phyloP scores from a whole-genome alignment of 768 basidiomycete genomes.

The Tricholoma hemisulphureum region DNA sequence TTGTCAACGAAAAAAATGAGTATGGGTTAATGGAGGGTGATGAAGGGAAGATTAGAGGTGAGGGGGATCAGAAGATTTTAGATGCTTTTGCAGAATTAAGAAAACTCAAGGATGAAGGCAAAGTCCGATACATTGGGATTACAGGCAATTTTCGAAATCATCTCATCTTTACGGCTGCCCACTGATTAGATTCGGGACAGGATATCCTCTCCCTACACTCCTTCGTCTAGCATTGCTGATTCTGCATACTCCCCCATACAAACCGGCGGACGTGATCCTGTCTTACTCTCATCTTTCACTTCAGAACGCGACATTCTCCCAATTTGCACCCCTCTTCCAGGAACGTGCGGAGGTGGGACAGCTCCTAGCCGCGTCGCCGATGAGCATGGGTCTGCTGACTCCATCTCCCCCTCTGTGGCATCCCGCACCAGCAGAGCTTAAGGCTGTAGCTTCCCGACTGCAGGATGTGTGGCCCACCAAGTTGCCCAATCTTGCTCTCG shows the following conservation, averaged over 20 bases:
- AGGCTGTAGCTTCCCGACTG: slow-evolving; percentile 41
- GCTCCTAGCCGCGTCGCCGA: slow-evolving; percentile 75
- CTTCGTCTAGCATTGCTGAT: slow-evolving; percentile 79
- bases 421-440: slow-evolving; percentile 59
- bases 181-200: slow-evolving; percentile 34
- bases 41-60: slow-evolving; percentile 56
- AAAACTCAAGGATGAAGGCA: slow-evolving; percentile 68
- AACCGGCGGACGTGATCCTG: slow-evolving; percentile 74
- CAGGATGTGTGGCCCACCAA: slow-evolving; percentile 41
- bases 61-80: slow-evolving; percentile 72
- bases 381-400: slow-evolving; percentile 81
- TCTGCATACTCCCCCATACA: slow-evolving; percentile 60
- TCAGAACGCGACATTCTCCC: slow-evolving; percentile 61
- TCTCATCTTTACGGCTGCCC: neutral
- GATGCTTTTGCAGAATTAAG: slow-evolving; percentile 65
- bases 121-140: slow-evolving; percentile 74
- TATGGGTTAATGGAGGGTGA: slow-evolving; percentile 67
- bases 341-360: slow-evolving; percentile 65
- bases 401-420: slow-evolving; percentile 65
- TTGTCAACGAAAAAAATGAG: slow-evolving; percentile 48
- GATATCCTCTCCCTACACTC: slow-evolving; percentile 80
- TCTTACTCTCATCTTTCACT: slow-evolving; percentile 81
- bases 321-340: slow-evolving; percentile 57
- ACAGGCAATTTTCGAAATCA: slow-evolving; percentile 51
- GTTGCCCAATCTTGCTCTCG: slow-evolving; percentile 68